Conservation (phyloP, 2,329 filamentous ascomycete species). For the Fusarium mexicanum region DNA sequence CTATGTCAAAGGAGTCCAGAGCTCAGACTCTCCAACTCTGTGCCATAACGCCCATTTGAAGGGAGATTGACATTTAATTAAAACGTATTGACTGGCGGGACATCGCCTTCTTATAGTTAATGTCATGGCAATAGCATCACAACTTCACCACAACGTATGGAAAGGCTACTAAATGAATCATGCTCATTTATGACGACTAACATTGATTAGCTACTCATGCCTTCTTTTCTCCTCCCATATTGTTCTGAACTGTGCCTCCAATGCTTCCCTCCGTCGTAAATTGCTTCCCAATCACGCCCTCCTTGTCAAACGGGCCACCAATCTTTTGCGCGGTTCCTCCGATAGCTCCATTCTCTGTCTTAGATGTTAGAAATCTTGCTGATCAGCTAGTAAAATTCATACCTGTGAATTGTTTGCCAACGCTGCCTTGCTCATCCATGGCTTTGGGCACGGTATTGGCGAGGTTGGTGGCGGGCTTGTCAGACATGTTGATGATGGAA, state of each 20-base stretch:
- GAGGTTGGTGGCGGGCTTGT: conserved; percentile 13
- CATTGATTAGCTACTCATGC: neutral
- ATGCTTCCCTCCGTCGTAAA: conserved; percentile 64
- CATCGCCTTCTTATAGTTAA: neutral
- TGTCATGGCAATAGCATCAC: neutral
- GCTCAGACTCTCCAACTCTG: rapidly evolving
- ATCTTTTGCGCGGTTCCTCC: conserved; percentile 61
- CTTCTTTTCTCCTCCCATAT: conserved; percentile 52
- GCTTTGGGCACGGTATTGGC: conserved; percentile 47
- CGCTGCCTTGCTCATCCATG: conserved; percentile 59
- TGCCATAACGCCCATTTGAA: rapidly evolving
- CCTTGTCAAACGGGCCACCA: conserved; percentile 60
- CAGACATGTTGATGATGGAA: conserved; percentile 4
- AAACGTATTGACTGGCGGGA: rapidly evolving
- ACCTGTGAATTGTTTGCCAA: conserved; percentile 67
- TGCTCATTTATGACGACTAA: neutral
- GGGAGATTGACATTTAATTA: neutral
- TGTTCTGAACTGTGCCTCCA: conserved; percentile 61
- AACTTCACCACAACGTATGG: neutral
- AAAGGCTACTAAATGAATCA: rapidly evolving
- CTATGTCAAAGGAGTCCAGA: neutral
- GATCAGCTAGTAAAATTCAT: rapidly evolving
- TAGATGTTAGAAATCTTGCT: rapidly evolving
- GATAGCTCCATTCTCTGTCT: conserved; percentile 56
- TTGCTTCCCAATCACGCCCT: conserved; percentile 63